phyloP scores from a whole-genome alignment of 352 stramenopile genomes.

The Phytophthora foliorum region DNA sequence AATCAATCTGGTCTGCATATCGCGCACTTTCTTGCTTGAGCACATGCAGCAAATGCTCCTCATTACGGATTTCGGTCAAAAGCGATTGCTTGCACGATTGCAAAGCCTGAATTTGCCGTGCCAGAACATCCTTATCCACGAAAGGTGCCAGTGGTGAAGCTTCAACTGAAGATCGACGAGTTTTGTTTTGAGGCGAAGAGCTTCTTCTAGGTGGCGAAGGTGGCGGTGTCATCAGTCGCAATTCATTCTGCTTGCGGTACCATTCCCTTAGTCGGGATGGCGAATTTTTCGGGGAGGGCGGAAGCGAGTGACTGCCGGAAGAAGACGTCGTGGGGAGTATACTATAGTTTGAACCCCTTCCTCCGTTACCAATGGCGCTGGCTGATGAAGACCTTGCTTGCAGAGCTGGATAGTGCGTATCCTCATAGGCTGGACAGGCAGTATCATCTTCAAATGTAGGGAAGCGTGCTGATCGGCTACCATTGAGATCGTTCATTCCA shows the following conservation, averaged over 20 bases:
- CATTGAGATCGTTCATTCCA: constrained; percentile 23
- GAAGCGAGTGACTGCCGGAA: constrained; percentile 28
- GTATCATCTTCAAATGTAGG: constrained; percentile 70
- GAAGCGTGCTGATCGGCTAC: constrained; percentile 33
- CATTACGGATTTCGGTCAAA: constrained; percentile 65
- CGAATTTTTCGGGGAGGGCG: constrained; percentile 34
- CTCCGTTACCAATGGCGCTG: constrained; percentile 25
- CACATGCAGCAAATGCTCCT: constrained; percentile 70
- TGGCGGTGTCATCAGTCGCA: constrained; percentile 25
- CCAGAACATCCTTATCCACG: constrained; percentile 54
- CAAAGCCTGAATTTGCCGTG: constrained; percentile 63
- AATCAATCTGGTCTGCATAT: constrained; percentile 66
- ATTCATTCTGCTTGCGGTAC: constrained; percentile 46
- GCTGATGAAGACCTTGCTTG: constrained; percentile 26
- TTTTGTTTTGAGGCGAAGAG: constrained; percentile 9
- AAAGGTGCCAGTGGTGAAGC: constrained; percentile 37
- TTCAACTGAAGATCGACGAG: constrained; percentile 5
- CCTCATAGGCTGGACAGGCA: constrained; percentile 70
- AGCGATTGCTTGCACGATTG: constrained; percentile 78
- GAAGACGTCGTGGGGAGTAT: background rate
- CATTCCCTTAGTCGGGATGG: constrained; percentile 35
- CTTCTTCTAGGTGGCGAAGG: constrained; percentile 25
- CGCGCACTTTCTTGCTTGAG: constrained; percentile 58
- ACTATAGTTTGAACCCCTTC: constrained; percentile 3
- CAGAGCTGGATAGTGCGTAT: constrained; percentile 29